These are phyloP conservation scores for Colletotrichum sp. DNA, from an alignment of 2,329 filamentous ascomycete genomes.

Conservation along the genomic window DNA sequence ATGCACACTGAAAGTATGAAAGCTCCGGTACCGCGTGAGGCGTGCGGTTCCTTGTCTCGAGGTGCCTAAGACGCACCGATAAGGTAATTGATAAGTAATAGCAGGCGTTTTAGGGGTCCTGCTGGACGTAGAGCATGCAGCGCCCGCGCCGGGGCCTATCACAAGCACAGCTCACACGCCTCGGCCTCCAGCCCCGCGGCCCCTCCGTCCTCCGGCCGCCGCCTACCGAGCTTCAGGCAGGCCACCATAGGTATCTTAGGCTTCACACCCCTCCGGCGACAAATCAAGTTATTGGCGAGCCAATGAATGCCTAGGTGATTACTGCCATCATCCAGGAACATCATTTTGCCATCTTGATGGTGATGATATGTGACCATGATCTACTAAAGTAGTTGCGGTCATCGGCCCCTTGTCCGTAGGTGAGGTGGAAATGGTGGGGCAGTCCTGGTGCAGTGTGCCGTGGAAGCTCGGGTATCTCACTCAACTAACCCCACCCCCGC, in stretches of 20 bases:
- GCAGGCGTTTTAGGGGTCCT: background rate
- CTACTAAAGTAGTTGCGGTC: background rate
- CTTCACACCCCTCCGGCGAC: background rate
- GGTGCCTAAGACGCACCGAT: background rate
- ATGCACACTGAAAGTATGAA: background rate
- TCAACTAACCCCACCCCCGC: slow-evolving; percentile 16
- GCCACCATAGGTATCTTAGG: background rate
- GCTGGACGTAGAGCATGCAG: background rate
- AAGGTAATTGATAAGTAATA: slow-evolving; percentile 1
- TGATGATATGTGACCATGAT: background rate
- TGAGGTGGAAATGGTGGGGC: background rate
- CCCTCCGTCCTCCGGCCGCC: background rate
- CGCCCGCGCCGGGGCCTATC: background rate
- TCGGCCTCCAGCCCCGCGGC: background rate
- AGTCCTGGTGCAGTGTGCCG: background rate
- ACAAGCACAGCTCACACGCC: background rate
- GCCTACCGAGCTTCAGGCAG: background rate
- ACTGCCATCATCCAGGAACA: background rate
- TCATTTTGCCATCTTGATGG: background rate
- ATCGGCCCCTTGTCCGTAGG: background rate
- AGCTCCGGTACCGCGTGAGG: background rate
- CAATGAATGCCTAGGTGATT: background rate
- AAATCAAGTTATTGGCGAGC: background rate
- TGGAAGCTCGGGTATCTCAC: background rate
- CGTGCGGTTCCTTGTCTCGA: background rate